Evolutionary conservation across 345 rosid species (phyloP), one percentile per base, ranked within the genome.

Genomic region (Crucihimalaya himalaica): DNA sequence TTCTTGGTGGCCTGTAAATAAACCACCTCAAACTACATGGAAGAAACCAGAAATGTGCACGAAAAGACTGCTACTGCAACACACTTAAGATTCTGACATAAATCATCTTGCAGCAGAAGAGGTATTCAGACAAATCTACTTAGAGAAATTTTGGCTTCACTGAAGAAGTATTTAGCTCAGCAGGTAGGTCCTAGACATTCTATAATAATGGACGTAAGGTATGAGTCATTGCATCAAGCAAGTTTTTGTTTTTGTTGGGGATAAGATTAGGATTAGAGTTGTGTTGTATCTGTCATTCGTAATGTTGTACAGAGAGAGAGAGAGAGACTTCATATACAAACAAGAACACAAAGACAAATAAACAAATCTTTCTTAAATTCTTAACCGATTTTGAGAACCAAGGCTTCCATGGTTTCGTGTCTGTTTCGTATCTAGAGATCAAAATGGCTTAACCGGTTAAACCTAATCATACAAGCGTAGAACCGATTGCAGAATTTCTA

Each of bases 1-100:
- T 71, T 48, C 71, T 16, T 62, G 62, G 79, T 69, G 78, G 76
- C 62, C 61, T 79, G 82, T 68, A 71, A 42, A 78, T 78, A 77
- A 9, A 63, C 54, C 67, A 23, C 76, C 63, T 34, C 46, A 23
- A 48, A 20, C 10, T 39, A 56, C 40, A 35, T 25, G 34, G 31
- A 40, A 58, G 20, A 58, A 66, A 50, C 62, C 62, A 47, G 60
- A 55, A 35, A 46, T 28, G 27, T 18, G 55, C 52, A 31, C 14
- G 20, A 54, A n/a, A 76, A 7, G 57, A 13, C 23, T 21, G 66
- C 53, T 46, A 28, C 53, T 14, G 42, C 53, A 54, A 56, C 59
- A 65, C 21, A 73, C 48, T 31, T 45, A 45, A 43, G 69, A 75
- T 68, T 68, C 6, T 58, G 63, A 42, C 56, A 68, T 8, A 40